Conservation (phyloP, 495 filamentous ascomycete species). For the Penicillium canariense region DNA sequence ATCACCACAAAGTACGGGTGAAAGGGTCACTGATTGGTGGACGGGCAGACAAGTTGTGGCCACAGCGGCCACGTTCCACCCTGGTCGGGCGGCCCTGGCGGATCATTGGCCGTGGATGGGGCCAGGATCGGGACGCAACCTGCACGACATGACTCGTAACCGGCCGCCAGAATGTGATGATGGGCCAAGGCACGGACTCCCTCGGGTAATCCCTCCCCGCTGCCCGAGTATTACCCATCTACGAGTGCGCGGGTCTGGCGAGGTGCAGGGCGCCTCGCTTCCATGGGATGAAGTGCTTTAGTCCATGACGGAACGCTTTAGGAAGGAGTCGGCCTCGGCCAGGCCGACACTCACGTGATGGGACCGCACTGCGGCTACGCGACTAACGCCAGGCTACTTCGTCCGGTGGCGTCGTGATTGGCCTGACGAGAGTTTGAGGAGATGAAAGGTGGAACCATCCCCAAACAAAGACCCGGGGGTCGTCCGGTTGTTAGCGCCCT, state of each 20-base stretch:
- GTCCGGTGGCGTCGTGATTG: slow-evolving; percentile 9
- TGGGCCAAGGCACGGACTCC: neutral
- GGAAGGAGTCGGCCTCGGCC: slow-evolving; percentile 2
- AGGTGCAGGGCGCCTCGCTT: neutral
- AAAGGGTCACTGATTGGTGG: slow-evolving; percentile 8
- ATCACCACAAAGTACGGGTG: slow-evolving; percentile 3
- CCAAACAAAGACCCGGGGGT: neutral
- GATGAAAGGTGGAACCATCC: slow-evolving; percentile 7
- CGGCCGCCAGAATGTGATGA: slow-evolving; percentile 12
- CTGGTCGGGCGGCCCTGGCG: slow-evolving; percentile 3
- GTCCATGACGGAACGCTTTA: slow-evolving; percentile 5
- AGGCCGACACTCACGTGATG: slow-evolving; percentile 22
- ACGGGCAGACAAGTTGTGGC: neutral
- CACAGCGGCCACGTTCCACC: slow-evolving; percentile 15
- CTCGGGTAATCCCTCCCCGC: slow-evolving; percentile 1
- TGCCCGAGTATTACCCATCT: neutral
- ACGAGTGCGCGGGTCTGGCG: neutral
- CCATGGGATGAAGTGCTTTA: neutral
- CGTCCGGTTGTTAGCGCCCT: slow-evolving; percentile 5
- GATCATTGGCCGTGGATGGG: slow-evolving; percentile 16
- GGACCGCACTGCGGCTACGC: slow-evolving; percentile 24
- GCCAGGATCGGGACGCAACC: slow-evolving; percentile 13
- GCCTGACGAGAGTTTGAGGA: neutral
- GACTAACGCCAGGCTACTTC: slow-evolving; percentile 16
- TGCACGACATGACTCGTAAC: slow-evolving; percentile 31